Base-by-base conservation (phyloP, 2,329 filamentous ascomycete genomes). In the Tolypocladium ovalisporum region DNA sequence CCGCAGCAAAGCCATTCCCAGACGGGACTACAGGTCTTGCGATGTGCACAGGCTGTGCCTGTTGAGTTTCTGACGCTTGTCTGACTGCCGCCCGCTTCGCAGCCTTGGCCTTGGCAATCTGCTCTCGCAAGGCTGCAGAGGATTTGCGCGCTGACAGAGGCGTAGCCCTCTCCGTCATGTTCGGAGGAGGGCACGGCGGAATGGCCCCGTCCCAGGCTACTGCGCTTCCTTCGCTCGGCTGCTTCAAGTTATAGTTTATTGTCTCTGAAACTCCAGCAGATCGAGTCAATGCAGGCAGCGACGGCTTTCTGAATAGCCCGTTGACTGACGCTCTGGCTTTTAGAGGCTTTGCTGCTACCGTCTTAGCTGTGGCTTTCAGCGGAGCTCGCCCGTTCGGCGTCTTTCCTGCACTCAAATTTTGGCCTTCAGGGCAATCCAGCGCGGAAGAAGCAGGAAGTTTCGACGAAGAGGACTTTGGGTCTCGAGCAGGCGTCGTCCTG, bases 91-190 rank as follows among this genome's bases (percentile, higher is more conserved):
- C 85, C 60, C 84, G 82, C 57, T 84, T 87, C 2, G 90, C 89
- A 2, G 91, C 91, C 68, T 93, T 96, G 1, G 94, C 93, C 65
- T 92, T 93, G 40, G 92, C 90, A 61, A 97, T 97, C 56, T 94
- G 92, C 55, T 97, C 90, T 37, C 94, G 84, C 17, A 99, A 74
- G 0, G 91, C 86, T 19, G 82, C 77, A 0, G 93, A 97, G 0
- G 91, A 91, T 64, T 89, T 94, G 42, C 74, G 70, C 56, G 64
- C 68, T 0, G 71, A 66, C 7, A 65, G 59, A 0, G 64, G 64
- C 8, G 62, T 58, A 24, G 63, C 56, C 13, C 62, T 60, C 17
- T 37, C 64, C 63, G 0, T 57, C 37, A 56, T 59, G 29, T 60
- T 61, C 24, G 61, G 52, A 15, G 63, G 55, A 7, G 63, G 24